Percentiles rank a stretch among this genome's conserved stretches.
Conservation (phyloP, 1,284 basidiomycete species). For the Leccinum olivaceoglutinosum region DNA sequence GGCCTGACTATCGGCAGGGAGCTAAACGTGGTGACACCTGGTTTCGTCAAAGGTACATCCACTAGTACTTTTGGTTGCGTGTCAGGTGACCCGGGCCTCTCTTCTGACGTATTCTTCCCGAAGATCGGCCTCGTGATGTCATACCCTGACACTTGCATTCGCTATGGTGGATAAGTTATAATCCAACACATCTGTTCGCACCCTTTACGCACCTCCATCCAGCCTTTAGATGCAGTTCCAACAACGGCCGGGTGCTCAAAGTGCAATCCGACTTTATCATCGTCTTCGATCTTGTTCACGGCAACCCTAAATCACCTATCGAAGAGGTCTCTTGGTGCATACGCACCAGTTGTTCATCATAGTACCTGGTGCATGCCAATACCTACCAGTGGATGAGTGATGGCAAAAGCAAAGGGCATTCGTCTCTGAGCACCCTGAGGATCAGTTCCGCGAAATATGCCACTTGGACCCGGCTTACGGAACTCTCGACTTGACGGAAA, state of each 20-base stretch:
- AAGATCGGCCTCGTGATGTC: slow-evolving; percentile 44
- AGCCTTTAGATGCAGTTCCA: slow-evolving; percentile 48
- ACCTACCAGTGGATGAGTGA: slow-evolving; percentile 23
- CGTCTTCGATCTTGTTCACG: slow-evolving; percentile 36
- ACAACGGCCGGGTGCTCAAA: slow-evolving; percentile 64
- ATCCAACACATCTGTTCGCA: not conserved
- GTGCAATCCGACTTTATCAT: slow-evolving; percentile 28
- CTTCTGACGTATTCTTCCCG: slow-evolving; percentile 9
- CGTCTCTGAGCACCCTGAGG: slow-evolving; percentile 43
- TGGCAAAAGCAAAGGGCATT: not conserved
- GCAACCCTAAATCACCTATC: slow-evolving; percentile 46
- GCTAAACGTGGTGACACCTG: slow-evolving; percentile 43
- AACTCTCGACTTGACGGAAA: slow-evolving; percentile 40
- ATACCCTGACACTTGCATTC: slow-evolving; percentile 44
- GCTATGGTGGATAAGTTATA: slow-evolving; percentile 22
- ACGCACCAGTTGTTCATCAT: slow-evolving; percentile 58
- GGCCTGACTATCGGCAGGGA: slow-evolving; percentile 35
- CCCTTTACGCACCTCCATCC: slow-evolving; percentile 45
- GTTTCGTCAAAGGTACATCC: slow-evolving; percentile 35
- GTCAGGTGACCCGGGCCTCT: not conserved
- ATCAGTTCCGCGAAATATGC: slow-evolving; percentile 28
- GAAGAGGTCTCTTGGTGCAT: slow-evolving; percentile 1
- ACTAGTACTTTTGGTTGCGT: slow-evolving; percentile 2
- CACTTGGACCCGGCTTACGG: slow-evolving; percentile 27
- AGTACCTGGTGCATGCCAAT: slow-evolving; percentile 42